phyloP scores from a whole-genome alignment of 2,329 filamentous ascomycete genomes.

The Furcasterigmium sp. region DNA sequence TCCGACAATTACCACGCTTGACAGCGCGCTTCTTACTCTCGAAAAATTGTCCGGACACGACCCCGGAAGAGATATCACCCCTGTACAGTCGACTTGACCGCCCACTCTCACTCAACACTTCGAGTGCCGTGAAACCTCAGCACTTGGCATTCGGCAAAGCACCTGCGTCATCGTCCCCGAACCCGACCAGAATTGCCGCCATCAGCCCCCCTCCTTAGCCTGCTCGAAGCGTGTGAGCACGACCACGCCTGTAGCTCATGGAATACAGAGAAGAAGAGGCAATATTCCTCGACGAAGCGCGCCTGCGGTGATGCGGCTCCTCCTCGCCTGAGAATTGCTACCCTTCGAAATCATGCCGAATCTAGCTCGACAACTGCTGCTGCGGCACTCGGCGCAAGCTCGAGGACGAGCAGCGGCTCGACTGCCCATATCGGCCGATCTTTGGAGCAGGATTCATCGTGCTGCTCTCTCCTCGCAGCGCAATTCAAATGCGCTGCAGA shows the following conservation, averaged over 20 bases:
- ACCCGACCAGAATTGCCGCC: neutral
- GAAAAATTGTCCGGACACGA: too few relatives aligned
- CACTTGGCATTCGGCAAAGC: neutral
- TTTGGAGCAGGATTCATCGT: constrained; percentile 1
- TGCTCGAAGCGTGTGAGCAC: neutral
- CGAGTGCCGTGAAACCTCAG: neutral
- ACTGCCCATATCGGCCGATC: constrained; percentile 1
- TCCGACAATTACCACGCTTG: too few relatives aligned
- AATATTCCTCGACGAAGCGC: neutral
- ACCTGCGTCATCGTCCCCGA: neutral
- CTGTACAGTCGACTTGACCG: too few relatives aligned
- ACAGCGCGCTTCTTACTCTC: too few relatives aligned
- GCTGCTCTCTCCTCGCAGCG: neutral
- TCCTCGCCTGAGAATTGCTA: neutral
- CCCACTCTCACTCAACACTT: too few relatives aligned
- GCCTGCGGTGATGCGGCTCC: constrained; percentile 2
- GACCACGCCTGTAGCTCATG: neutral
- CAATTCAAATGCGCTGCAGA: neutral
- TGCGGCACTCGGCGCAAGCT: constrained; percentile 2
- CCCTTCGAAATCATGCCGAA: neutral
- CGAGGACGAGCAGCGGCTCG: neutral
- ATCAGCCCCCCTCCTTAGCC: neutral
- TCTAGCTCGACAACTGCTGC: neutral
- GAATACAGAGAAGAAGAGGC: neutral
- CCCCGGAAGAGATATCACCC: too few relatives aligned